Conservation (phyloP, 2,329 filamentous ascomycete genomes). For the Anthostomella pinea region DNA sequence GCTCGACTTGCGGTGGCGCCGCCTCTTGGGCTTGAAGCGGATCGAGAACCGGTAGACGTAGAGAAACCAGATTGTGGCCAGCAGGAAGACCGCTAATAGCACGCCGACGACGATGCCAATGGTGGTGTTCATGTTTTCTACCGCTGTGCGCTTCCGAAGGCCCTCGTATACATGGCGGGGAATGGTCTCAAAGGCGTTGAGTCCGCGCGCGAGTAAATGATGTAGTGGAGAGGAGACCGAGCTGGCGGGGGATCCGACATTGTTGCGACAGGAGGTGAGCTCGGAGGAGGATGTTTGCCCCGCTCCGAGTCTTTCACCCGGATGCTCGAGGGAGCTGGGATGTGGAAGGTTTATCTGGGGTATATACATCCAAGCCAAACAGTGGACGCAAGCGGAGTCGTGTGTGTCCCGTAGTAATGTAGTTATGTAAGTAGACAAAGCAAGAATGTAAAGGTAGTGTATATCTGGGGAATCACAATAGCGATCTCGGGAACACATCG, state of each 20-base stretch:
- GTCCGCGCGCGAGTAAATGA: too few relatives aligned
- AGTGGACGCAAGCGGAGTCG: too few relatives aligned
- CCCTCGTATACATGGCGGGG: too few relatives aligned
- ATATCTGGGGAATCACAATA: too few relatives aligned
- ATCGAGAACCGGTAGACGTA: slow-evolving; percentile 13
- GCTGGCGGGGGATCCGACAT: not conserved
- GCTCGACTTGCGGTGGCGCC: slow-evolving; percentile 11
- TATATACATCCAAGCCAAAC: slow-evolving; percentile 19
- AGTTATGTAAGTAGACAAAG: slow-evolving; percentile 7
- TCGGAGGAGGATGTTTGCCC: slow-evolving; percentile 3
- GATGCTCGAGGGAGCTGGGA: slow-evolving; percentile 6
- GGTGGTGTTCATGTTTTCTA: slow-evolving; percentile 9
- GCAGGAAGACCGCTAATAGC: slow-evolving; percentile 13
- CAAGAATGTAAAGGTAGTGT: slow-evolving; percentile 3
- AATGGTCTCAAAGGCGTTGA: not conserved
- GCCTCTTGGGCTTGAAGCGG: slow-evolving; percentile 5
- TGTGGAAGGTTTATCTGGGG: slow-evolving; percentile 7
- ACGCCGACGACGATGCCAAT: slow-evolving; percentile 18
- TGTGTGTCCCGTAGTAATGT: slow-evolving; percentile 1
- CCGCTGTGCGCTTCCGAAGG: slow-evolving; percentile 8
- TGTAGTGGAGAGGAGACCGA: slow-evolving; percentile 2
- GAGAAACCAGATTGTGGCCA: slow-evolving; percentile 10
- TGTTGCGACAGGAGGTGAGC: slow-evolving; percentile 2
- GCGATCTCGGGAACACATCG: too few relatives aligned
- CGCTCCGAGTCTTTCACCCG: slow-evolving; percentile 5